Conservation (phyloP, 2,329 filamentous ascomycete species). For the Botrytis paeoniae region DNA sequence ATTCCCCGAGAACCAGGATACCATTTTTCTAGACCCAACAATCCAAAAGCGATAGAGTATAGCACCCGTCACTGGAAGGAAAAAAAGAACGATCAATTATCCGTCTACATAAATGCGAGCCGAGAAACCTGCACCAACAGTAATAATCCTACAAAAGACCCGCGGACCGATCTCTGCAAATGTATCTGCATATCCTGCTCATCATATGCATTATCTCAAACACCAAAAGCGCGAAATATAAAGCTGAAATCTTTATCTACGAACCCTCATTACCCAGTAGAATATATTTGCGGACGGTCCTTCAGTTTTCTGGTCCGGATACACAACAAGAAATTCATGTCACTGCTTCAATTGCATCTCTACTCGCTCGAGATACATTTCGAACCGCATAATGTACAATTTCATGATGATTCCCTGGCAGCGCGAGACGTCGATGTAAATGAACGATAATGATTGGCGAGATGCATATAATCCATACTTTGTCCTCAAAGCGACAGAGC, state of each 20-base stretch:
- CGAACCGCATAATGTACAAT: no score
- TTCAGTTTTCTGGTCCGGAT: rapidly evolving
- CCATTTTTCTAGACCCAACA: background rate
- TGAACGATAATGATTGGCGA: background rate
- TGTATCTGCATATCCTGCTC: background rate
- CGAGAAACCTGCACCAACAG: background rate
- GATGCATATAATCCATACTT: background rate
- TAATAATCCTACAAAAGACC: background rate
- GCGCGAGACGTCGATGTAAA: background rate
- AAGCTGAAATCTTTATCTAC: background rate
- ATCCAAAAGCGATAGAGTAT: rapidly evolving
- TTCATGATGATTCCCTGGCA: no score
- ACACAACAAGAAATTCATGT: background rate
- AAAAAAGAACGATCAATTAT: rapidly evolving
- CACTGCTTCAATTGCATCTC: background rate
- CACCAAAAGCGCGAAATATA: background rate
- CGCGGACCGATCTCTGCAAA: background rate
- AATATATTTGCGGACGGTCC: background rate
- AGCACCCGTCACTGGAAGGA: rapidly evolving
- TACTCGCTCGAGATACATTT: background rate
- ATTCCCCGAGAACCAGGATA: background rate
- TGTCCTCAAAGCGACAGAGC: no score
- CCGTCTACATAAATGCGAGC: background rate
- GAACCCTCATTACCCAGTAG: background rate
- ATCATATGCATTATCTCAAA: background rate